A percentile compares a stretch with the other conserved stretches of the same genome.
These are phyloP conservation scores for Tetratostichococcus sp. DNA, from an alignment of 139 green algal species.

Conservation along the genomic window DNA sequence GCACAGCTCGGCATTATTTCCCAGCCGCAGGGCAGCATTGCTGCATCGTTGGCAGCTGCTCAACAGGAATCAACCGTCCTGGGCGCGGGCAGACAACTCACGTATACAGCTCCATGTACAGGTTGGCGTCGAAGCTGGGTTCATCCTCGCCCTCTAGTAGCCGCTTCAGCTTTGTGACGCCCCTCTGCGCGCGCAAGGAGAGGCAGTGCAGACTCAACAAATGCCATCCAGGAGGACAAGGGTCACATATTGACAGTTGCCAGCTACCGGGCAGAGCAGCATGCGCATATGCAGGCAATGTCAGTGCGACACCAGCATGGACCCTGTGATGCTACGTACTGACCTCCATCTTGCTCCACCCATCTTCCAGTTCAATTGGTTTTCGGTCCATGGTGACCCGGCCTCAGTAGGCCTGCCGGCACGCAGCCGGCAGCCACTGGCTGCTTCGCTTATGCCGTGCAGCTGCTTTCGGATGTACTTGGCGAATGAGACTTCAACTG, in stretches of 20 bases:
- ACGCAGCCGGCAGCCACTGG: neutral
- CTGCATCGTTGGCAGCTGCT: too few relatives aligned
- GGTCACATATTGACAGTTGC: neutral
- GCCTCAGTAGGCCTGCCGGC: neutral
- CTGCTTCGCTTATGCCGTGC: neutral
- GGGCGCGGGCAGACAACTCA: too few relatives aligned
- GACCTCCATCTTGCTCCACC: conserved; percentile 89
- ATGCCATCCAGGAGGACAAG: neutral
- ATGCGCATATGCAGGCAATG: neutral
- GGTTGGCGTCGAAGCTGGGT: conserved; percentile 85
- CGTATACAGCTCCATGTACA: conserved; percentile 98
- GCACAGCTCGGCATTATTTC: too few relatives aligned
- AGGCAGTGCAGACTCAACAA: neutral
- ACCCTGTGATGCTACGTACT: neutral
- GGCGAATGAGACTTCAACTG: too few relatives aligned
- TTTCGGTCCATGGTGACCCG: conserved; percentile 24
- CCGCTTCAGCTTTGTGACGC: conserved; percentile 92
- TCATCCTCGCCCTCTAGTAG: conserved; percentile 81
- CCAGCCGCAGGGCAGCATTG: too few relatives aligned
- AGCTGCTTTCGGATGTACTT: too few relatives aligned
- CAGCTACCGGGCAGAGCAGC: too few relatives aligned
- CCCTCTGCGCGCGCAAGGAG: conserved; percentile 48
- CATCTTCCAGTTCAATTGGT: conserved; percentile 81
- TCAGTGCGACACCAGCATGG: neutral
- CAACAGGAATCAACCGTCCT: too few relatives aligned